phyloP scores from a whole-genome alignment of 257 asterid species.

The Solanum chaucha region DNA sequence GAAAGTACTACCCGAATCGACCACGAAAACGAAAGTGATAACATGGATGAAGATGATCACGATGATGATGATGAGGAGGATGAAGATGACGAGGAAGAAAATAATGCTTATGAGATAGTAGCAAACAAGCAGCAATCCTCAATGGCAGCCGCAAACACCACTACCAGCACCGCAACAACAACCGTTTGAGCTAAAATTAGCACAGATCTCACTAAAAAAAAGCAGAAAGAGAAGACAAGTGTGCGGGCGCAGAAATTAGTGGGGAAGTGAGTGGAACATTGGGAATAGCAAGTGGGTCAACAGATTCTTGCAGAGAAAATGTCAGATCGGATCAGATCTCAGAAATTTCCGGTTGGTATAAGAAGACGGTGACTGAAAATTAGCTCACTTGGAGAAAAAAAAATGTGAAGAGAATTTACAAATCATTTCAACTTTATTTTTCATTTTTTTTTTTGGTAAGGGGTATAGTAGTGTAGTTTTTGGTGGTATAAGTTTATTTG shows the following conservation, averaged over 20 bases:
- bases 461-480: conserved; percentile 14
- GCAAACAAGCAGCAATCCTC: conserved; percentile 46
- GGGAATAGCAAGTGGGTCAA: conserved; percentile 18
- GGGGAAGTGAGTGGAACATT: not conserved
- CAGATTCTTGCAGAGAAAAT: conserved; percentile 13
- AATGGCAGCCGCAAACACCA: conserved; percentile 24
- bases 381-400: not conserved
- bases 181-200: not conserved
- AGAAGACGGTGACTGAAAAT: not conserved
- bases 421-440: conserved; percentile 1
- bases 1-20: conserved; percentile 11
- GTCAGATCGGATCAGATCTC: conserved; percentile 22
- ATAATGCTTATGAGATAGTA: conserved; percentile 55
- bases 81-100: conserved; percentile 35
- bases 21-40: conserved; percentile 12
- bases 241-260: not conserved
- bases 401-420: not conserved
- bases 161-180: conserved; percentile 11
- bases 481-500: conserved; percentile 6
- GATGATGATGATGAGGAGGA: conserved; percentile 21
- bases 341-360: not conserved
- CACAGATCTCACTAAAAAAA: not conserved
- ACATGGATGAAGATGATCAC: conserved; percentile 20
- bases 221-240: not conserved
- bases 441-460: conserved; percentile 3